Percentiles rank a stretch among this genome's conserved stretches.
Conservation (phyloP, 106 monocot genomes). For the Phalaenopsis aphrodite region DNA sequence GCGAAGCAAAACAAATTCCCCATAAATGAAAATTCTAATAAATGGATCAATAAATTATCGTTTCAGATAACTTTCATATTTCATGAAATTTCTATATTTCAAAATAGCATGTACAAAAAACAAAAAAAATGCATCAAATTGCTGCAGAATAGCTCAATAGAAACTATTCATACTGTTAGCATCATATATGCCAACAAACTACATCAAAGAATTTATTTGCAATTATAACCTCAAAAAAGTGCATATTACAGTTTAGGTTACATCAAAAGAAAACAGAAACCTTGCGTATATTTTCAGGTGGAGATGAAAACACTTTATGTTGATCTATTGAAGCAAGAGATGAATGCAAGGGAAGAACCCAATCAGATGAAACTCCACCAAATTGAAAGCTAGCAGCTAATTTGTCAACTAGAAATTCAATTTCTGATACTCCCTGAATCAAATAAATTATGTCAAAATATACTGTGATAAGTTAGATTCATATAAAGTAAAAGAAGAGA, state of each 20-base stretch:
- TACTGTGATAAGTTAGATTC: neutral
- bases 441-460: neutral
- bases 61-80: neutral
- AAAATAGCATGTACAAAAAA: neutral
- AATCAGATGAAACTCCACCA: conserved; percentile 68
- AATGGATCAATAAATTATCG: neutral
- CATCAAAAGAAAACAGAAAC: conserved; percentile 22
- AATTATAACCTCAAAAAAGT: neutral
- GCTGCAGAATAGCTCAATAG: neutral
- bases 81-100: neutral
- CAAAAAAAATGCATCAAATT: neutral
- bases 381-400: conserved; percentile 67
- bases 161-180: neutral
- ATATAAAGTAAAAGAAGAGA: conserved; percentile 12
- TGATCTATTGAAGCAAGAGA: conserved; percentile 83
- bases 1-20: neutral
- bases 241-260: neutral
- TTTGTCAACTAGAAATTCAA: conserved; percentile 76
- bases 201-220: neutral
- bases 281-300: conserved; percentile 77
- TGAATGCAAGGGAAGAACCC: conserved; percentile 97
- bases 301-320: conserved; percentile 69
- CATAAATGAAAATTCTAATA: neutral
- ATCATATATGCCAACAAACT: neutral
- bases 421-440: conserved; percentile 84